Conservation (phyloP, 371 early-diverging fungal genomes). For the Mortierella sp. region DNA sequence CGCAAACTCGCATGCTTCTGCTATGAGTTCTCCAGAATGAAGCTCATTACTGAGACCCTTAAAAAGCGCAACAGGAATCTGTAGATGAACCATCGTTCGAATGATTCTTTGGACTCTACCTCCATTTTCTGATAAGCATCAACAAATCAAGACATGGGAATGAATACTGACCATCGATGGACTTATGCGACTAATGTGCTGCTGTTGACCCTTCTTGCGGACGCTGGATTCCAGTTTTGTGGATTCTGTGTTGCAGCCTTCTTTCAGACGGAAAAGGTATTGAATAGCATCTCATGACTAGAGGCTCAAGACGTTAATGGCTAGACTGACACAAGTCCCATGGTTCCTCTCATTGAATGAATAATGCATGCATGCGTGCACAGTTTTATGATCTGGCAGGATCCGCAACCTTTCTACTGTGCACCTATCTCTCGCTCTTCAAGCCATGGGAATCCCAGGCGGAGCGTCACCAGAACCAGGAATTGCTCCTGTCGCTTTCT, state of each 20-base stretch:
- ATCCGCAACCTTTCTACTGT: slow-evolving; percentile 31
- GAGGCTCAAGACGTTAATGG: neutral
- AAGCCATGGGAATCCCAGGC: slow-evolving; percentile 23
- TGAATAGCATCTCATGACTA: neutral
- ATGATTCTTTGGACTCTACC: no score
- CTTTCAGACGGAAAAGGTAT: slow-evolving; percentile 49
- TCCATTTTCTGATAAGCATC: no score
- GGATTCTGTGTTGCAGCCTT: slow-evolving; percentile 26
- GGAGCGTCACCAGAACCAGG: neutral
- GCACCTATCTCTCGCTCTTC: slow-evolving; percentile 34
- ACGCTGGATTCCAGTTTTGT: slow-evolving; percentile 27
- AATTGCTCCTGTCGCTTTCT: no score
- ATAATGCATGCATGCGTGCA: no score
- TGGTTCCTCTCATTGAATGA: neutral
- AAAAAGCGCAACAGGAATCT: no score
- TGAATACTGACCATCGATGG: no score
- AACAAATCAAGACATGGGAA: no score
- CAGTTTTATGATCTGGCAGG: slow-evolving; percentile 51
- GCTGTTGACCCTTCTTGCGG: slow-evolving; percentile 12
- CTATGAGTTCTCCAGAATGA: no score
- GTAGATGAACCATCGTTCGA: no score
- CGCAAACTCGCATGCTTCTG: no score
- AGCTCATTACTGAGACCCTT: no score
- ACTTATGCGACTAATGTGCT: slow-evolving; percentile 7
- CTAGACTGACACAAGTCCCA: no score